These are phyloP conservation scores for Cruciata laevipes DNA, from an alignment of 257 asterid species.

Conservation along the genomic window DNA sequence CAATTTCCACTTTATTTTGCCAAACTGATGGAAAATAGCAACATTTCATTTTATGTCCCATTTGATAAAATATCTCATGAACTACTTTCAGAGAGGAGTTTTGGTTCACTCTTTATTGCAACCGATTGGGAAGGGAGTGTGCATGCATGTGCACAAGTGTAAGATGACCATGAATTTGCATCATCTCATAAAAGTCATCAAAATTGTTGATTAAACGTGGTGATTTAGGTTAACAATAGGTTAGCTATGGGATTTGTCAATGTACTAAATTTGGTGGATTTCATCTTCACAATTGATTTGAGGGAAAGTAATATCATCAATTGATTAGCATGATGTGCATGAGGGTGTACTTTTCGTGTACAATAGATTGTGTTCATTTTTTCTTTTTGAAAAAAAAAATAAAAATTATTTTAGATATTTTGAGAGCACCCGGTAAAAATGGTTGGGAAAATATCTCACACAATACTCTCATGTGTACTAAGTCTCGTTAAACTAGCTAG, in stretches of 20 bases:
- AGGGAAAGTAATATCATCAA: too few relatives aligned
- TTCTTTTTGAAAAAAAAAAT: too few relatives aligned
- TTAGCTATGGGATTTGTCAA: neutral
- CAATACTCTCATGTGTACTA: too few relatives aligned
- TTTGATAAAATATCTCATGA: neutral
- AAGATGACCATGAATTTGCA: neutral
- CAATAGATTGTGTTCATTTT: too few relatives aligned
- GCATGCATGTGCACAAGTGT: too few relatives aligned
- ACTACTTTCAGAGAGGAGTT: neutral
- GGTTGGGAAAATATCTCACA: too few relatives aligned
- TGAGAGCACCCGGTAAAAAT: too few relatives aligned
- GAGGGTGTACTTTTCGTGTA: too few relatives aligned
- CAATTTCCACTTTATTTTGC: neutral
- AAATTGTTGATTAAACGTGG: neutral
- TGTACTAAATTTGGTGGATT: neutral
- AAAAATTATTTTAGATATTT: too few relatives aligned
- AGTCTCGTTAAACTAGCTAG: too few relatives aligned
- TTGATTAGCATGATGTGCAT: neutral
- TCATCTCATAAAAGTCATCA: neutral
- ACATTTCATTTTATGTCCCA: too few relatives aligned
- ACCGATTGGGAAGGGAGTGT: too few relatives aligned
- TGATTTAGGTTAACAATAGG: neutral
- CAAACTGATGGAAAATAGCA: neutral
- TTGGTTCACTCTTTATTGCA: neutral
- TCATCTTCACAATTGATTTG: neutral